Conservation (phyloP, 2,329 filamentous ascomycete species). For the Pseudogymnoascus sp. region DNA sequence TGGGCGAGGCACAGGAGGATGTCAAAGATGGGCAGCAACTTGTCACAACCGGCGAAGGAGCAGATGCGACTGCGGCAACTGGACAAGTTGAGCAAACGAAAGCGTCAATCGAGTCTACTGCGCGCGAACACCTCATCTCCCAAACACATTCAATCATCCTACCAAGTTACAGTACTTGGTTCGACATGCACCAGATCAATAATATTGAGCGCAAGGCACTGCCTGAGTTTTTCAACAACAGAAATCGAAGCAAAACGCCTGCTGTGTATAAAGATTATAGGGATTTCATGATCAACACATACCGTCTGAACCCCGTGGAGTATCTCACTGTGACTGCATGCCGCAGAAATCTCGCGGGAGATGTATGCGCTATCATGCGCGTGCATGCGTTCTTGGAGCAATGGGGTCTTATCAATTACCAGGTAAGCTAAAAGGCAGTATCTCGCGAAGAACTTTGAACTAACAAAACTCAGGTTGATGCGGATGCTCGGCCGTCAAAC, state of each 20-base stretch:
- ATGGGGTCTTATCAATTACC: constrained; percentile 98
- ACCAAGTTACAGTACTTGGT: constrained; percentile 97
- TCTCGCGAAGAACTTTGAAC: constrained; percentile 12
- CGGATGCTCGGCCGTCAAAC: constrained; percentile 87
- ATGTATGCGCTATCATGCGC: constrained; percentile 98
- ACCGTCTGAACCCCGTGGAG: constrained; percentile 88
- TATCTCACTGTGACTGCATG: constrained; percentile 97
- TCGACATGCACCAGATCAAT: constrained; percentile 93
- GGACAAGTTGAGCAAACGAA: constrained; percentile 63
- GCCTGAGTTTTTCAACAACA: constrained; percentile 96
- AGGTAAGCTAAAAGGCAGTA: constrained; percentile 49
- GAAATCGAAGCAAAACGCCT: constrained; percentile 96
- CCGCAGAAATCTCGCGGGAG: constrained; percentile 85
- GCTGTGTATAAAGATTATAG: constrained; percentile 98
- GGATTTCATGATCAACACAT: constrained; percentile 99
- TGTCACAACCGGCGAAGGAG: constrained; percentile 35
- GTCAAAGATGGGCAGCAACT: constrained; percentile 41
- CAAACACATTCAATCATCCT: constrained; percentile 95
- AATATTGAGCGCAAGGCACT: constrained; percentile 88
- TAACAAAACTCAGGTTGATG: constrained; percentile 68
- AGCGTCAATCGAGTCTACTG: constrained; percentile 73
- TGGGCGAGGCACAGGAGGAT: constrained; percentile 59
- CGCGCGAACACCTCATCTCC: constrained; percentile 82
- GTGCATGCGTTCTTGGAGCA: constrained; percentile 97
- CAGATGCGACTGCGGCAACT: constrained; percentile 44